phyloP scores from a whole-genome alignment of 306 rosid species.

The Senna siamea region DNA sequence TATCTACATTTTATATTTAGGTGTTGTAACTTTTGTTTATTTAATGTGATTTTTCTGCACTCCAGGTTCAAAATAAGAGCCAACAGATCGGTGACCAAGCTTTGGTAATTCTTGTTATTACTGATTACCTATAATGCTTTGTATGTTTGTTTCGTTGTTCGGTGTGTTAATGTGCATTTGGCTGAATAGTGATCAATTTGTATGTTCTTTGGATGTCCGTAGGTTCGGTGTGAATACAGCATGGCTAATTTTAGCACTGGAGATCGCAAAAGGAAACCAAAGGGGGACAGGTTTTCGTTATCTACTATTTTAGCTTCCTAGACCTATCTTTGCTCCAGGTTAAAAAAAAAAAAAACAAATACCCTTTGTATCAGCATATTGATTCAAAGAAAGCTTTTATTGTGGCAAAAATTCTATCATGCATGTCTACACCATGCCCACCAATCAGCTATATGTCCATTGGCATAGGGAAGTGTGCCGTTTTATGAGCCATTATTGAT shows the following conservation, averaged over 20 bases:
- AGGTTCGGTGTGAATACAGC: constrained; percentile 91
- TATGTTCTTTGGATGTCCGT: constrained; percentile 23
- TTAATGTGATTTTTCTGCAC: constrained; percentile 12
- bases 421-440: not conserved
- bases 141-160: not conserved
- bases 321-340: too few relatives aligned
- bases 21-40: not conserved
- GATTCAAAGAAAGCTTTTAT: not conserved
- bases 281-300: constrained; percentile 78
- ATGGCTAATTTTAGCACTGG: constrained; percentile 97
- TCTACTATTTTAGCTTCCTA: constrained; percentile 17
- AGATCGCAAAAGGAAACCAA: constrained; percentile 85
- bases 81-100: constrained; percentile 74
- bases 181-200: not conserved
- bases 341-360: too few relatives aligned
- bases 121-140: not conserved
- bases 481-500: not conserved
- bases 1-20: too few relatives aligned
- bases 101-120: constrained; percentile 51
- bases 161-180: constrained; percentile 7
- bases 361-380: not conserved
- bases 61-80: constrained; percentile 81
- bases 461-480: not conserved
- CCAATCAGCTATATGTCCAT: constrained; percentile 11
- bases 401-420: not conserved